Conservation (phyloP, 163 green algal species). For the Chloromonas sp. region DNA sequence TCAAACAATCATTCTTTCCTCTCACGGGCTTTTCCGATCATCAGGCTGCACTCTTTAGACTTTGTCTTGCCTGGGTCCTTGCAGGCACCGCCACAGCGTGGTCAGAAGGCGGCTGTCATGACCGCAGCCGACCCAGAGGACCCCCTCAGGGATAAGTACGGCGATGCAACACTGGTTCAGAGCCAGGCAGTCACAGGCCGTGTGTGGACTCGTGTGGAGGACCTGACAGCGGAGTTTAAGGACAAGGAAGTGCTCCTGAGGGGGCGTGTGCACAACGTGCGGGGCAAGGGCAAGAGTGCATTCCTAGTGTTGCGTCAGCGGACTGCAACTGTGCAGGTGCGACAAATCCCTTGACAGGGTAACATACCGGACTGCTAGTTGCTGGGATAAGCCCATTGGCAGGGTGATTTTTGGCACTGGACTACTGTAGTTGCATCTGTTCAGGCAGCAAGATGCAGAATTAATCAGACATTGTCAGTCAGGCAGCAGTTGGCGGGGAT, state of each 20-base stretch:
- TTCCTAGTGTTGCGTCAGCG: slow-evolving; percentile 93
- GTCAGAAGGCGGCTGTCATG: slow-evolving; percentile 57
- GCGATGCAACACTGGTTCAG: slow-evolving; percentile 81
- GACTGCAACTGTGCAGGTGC: slow-evolving; percentile 79
- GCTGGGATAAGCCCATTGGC: background rate
- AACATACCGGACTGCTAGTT: background rate
- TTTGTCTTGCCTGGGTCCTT: background rate
- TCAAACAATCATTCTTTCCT: too few species aligned
- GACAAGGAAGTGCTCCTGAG: slow-evolving; percentile 72
- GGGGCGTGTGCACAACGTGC: slow-evolving; percentile 75
- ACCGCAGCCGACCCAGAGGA: slow-evolving; percentile 72
- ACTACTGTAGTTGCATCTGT: background rate
- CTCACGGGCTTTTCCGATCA: too few species aligned
- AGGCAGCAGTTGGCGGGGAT: too few species aligned
- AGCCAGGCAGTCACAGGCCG: slow-evolving; percentile 47
- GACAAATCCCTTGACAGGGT: background rate
- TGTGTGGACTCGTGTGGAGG: slow-evolving; percentile 55
- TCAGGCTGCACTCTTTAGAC: too few species aligned
- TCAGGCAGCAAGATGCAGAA: too few species aligned
- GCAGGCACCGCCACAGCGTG: slow-evolving; percentile 32
- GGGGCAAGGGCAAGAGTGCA: slow-evolving; percentile 91
- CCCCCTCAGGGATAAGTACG: slow-evolving; percentile 80
- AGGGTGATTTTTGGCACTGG: background rate
- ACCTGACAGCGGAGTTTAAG: slow-evolving; percentile 32
- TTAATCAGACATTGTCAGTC: too few species aligned